Conservation (phyloP, 176 grass and related monocot species). For the Eragrostis curvula region DNA sequence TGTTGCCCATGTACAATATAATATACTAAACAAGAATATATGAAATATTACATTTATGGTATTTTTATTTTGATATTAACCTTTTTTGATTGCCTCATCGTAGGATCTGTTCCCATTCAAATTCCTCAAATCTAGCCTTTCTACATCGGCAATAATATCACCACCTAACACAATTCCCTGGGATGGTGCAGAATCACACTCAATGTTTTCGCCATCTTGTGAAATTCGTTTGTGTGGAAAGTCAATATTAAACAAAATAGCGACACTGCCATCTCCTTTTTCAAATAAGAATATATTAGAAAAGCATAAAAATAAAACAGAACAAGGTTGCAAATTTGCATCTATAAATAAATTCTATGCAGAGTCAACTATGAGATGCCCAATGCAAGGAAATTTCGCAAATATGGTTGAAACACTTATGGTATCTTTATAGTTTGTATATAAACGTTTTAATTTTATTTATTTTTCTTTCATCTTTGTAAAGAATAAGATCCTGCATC, state of each 20-base stretch:
- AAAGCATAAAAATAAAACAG: background rate
- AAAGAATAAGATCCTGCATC: background rate
- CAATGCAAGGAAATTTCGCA: background rate
- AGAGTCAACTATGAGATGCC: background rate
- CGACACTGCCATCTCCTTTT: background rate
- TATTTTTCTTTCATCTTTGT: background rate
- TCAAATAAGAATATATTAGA: background rate
- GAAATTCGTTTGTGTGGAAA: background rate
- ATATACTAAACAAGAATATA: too few species aligned
- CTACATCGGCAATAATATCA: background rate
- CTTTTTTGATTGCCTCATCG: background rate
- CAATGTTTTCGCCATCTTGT: background rate
- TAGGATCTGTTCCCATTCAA: background rate
- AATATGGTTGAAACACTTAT: background rate
- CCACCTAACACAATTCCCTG: background rate
- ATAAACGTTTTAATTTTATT: background rate
- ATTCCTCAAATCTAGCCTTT: background rate
- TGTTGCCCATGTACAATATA: too few species aligned
- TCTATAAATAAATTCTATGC: background rate
- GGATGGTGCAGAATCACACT: background rate
- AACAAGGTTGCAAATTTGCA: background rate
- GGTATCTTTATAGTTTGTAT: background rate
- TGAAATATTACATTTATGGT: too few species aligned
- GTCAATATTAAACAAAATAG: background rate
- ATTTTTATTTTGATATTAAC: background rate